Base-by-base conservation (phyloP, 805 yeast genomes). In the Saccharomycodes ludwigii region DNA sequence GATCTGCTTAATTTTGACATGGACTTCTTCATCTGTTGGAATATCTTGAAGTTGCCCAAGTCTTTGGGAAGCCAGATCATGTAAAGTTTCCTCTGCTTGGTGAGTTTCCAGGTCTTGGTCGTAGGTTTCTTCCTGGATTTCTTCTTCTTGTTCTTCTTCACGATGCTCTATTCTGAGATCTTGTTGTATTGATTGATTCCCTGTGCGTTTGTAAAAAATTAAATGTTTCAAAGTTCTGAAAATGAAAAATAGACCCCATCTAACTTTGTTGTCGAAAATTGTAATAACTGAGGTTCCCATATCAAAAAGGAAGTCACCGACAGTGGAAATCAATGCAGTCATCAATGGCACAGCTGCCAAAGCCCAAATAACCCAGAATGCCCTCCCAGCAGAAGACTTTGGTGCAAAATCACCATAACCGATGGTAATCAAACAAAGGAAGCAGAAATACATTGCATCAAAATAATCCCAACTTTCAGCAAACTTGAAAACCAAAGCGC, bases 341-440 rank as follows among this genome's bases (percentile, higher is more conserved):
- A 84, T 83, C 31, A 83, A 60, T 2, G 95, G 95, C 15, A 85
- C 76, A 0, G 95, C 94, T 5, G 73, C 59, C 14, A 85, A 49
- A 1, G 85, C 78, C 95, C 95, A 85, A 7, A 73, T 54, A 6
- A 81, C 72, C 44, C 84, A 84, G 41, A 83, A 71, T 1, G 77
- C 68, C 25, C 78, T 57, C 1, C 94, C 93, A 5, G 79, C 76
- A 1, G 74, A 55, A 0, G 75, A 54, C 2, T 30, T 35, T 1
- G 94, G 94, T 1, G 72, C 61, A 42, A 61, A 73, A 46, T 76
- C 85, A 19, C 95, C 95, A 52, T 80, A 83, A 1, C 95, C 95
- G 34, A 85, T 78, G 0, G 95, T 81, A 5, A 83, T 55, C 32
- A 85, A 65, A 44, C 88, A 74, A 24, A 80, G 56, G 39, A 78